Percentiles rank a stretch among this genome's conserved stretches.
Conservation (phyloP, 306 rosid species). For the Medicago lupulina region DNA sequence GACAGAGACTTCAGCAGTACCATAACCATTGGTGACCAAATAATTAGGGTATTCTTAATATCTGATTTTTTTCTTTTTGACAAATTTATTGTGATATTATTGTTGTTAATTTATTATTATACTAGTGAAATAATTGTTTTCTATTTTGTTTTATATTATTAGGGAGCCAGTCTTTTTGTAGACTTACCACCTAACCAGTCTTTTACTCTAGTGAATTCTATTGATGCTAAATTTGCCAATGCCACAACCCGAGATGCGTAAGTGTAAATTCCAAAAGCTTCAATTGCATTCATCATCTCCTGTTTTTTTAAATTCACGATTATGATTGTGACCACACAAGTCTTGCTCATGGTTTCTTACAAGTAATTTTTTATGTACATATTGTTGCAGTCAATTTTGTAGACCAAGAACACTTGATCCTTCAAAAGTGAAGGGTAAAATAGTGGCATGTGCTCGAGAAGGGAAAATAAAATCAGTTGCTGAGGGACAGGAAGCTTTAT, state of each 20-base stretch:
- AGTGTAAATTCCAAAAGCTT: constrained; percentile 36
- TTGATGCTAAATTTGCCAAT: constrained; percentile 50
- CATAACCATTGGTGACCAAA: constrained; percentile 52
- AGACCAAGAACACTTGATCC: constrained; percentile 54
- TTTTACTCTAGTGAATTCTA: constrained; percentile 51
- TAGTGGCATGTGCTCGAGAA: constrained; percentile 55
- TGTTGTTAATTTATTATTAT: not conserved
- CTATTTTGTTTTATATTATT: not conserved
- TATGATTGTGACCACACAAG: too few relatives aligned
- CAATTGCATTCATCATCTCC: too few relatives aligned
- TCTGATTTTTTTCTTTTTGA: not conserved
- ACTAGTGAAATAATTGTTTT: not conserved
- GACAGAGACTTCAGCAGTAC: constrained; percentile 59
- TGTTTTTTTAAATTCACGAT: too few relatives aligned
- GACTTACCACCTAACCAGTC: constrained; percentile 45
- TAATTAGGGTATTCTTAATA: constrained; percentile 30
- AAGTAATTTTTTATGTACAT: not conserved
- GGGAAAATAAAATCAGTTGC: constrained; percentile 48
- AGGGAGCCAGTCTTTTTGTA: constrained; percentile 65
- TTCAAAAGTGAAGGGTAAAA: constrained; percentile 60
- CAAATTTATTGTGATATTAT: not conserved
- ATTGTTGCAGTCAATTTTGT: constrained; percentile 45
- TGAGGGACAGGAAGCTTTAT: constrained; percentile 48
- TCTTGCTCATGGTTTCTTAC: not conserved
- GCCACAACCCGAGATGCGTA: constrained; percentile 46